phyloP scores from a whole-genome alignment of 345 rosid genomes.

The Citrus mangshanensis region DNA sequence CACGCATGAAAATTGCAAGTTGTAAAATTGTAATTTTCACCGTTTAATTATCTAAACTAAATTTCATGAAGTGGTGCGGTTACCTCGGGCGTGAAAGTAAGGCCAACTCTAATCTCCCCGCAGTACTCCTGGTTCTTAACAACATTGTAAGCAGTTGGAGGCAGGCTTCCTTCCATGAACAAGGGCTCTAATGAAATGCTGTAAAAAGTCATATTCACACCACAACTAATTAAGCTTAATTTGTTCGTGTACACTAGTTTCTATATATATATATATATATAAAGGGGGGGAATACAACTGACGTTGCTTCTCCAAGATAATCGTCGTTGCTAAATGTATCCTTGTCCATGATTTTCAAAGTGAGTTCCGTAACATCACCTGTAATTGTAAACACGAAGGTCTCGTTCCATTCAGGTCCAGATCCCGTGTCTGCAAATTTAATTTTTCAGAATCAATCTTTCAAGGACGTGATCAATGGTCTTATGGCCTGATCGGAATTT shows the following conservation, averaged over 20 bases:
- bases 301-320: conserved; percentile 33
- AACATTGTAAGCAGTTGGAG: conserved; percentile 28
- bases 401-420: conserved; percentile 36
- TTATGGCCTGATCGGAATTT: no score
- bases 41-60: background rate
- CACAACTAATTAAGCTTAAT: background rate
- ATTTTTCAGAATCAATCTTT: background rate
- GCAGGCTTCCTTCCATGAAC: conserved; percentile 29
- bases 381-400: conserved; percentile 26
- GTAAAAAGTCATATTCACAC: conserved; percentile 1
- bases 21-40: background rate
- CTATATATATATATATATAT: no score
- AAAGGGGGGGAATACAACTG: background rate
- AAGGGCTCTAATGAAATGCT: conserved; percentile 31
- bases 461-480: no score
- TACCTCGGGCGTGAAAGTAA: conserved; percentile 32
- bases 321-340: conserved; percentile 24
- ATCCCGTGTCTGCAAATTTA: conserved; percentile 13
- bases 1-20: no score
- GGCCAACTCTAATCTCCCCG: conserved; percentile 35
- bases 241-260: background rate
- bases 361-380: conserved; percentile 19
- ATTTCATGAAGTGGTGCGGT: background rate
- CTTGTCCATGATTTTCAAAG: conserved; percentile 27
- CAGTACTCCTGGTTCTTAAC: conserved; percentile 24